Conservation (phyloP, 345 rosid genomes). For the Hypericum androsaemum region DNA sequence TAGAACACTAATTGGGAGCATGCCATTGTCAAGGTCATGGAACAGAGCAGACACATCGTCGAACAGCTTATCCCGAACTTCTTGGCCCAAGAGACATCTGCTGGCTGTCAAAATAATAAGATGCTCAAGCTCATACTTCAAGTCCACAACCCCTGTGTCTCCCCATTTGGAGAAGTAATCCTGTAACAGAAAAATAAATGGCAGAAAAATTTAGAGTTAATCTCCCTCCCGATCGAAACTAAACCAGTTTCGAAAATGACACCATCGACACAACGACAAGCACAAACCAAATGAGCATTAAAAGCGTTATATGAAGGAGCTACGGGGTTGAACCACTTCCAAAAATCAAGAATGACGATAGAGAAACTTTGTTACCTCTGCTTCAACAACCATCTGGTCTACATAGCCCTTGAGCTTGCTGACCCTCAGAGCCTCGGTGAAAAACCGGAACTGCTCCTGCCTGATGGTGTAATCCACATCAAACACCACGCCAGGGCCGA, state of each 20-base stretch:
- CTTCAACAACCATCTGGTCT: constrained; percentile 88
- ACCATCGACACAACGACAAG: no score
- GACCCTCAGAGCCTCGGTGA: constrained; percentile 77
- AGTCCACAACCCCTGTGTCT: constrained; percentile 84
- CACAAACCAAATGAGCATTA: no score
- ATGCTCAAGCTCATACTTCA: constrained; percentile 82
- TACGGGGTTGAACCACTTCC: no score
- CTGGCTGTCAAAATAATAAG: constrained; percentile 97
- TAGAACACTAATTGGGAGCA: constrained; percentile 91
- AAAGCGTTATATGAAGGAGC: neutral
- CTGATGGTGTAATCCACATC: constrained; percentile 82
- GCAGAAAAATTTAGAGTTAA: constrained; percentile 6
- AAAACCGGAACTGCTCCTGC: constrained; percentile 95
- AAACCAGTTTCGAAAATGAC: no score
- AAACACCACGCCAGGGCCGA: constrained; percentile 95
- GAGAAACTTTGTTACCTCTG: constrained; percentile 41
- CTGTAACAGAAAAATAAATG: constrained; percentile 29
- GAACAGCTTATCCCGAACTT: constrained; percentile 92
- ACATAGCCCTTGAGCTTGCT: constrained; percentile 87
- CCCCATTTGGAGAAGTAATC: constrained; percentile 94
- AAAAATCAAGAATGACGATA: no score
- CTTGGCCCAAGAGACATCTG: constrained; percentile 83
- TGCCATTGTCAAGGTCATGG: constrained; percentile 95
- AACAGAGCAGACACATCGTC: constrained; percentile 91
- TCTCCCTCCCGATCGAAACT: no score